Percentiles rank a stretch among this genome's conserved stretches.
Conservation (phyloP, 2,329 filamentous ascomycete genomes). For the Claviceps pazoutovae region DNA sequence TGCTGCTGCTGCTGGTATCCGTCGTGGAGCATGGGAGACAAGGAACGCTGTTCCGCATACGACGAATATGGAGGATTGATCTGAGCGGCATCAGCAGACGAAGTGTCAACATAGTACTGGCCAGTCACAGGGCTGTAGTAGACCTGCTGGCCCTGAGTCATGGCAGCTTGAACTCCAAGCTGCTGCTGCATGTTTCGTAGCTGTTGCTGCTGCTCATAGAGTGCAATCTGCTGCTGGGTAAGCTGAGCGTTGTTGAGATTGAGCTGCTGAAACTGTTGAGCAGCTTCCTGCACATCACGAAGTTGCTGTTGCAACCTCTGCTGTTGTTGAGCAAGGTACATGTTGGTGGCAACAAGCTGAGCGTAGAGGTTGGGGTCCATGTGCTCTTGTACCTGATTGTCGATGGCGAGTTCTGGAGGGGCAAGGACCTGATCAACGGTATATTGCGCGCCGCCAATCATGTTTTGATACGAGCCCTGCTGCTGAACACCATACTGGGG, state of each 20-base stretch:
- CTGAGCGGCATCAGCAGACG: constrained; percentile 30
- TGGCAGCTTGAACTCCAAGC: constrained; percentile 22
- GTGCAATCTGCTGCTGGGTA: constrained; percentile 32
- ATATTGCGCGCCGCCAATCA: constrained; percentile 36
- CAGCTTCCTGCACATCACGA: constrained; percentile 65
- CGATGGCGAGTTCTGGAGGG: constrained; percentile 66
- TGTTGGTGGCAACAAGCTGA: constrained; percentile 78
- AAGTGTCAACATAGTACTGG: constrained; percentile 69
- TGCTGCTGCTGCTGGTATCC: constrained; percentile 22
- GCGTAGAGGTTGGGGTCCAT: constrained; percentile 81
- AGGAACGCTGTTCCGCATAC: constrained; percentile 30
- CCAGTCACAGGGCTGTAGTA: constrained; percentile 80
- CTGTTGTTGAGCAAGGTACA: constrained; percentile 88
- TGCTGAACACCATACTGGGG: constrained; percentile 31
- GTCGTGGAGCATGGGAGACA: constrained; percentile 18
- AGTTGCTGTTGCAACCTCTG: constrained; percentile 91
- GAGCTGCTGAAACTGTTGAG: constrained; percentile 69
- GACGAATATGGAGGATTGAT: constrained; percentile 25
- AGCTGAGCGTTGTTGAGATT: constrained; percentile 43
- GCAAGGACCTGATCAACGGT: constrained; percentile 81
- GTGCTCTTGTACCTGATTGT: constrained; percentile 52
- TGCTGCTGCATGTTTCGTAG: constrained; percentile 27
- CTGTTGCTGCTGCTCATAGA: constrained; percentile 32
- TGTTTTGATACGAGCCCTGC: constrained; percentile 16
- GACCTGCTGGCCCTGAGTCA: constrained; percentile 55